These are phyloP conservation scores for Gynochthodes officinalis DNA, from an alignment of 257 asterid genomes.

Conservation along the genomic window DNA sequence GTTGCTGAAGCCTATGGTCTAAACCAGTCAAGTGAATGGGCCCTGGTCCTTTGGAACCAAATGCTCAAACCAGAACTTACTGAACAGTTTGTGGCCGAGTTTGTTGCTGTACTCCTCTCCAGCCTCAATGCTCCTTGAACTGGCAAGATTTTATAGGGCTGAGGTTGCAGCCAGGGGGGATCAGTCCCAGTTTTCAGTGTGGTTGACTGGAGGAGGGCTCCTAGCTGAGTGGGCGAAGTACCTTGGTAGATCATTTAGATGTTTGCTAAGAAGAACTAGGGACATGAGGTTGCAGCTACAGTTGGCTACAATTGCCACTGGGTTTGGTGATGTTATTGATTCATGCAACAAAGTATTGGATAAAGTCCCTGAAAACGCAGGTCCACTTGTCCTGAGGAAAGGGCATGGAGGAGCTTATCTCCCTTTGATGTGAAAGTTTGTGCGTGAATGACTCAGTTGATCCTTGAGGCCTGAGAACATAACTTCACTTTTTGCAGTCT, in stretches of 20 bases:
- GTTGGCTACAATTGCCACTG: constrained; percentile 77
- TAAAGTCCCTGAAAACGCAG: constrained; percentile 93
- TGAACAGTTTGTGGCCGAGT: constrained; percentile 88
- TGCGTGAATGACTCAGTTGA: not conserved
- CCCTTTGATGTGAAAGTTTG: constrained; percentile 66
- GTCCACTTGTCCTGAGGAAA: constrained; percentile 93
- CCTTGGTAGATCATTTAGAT: constrained; percentile 77
- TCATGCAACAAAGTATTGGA: constrained; percentile 69
- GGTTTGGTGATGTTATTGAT: constrained; percentile 62
- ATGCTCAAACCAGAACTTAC: constrained; percentile 92
- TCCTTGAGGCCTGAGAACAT: constrained; percentile 9
- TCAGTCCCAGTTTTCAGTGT: constrained; percentile 87
- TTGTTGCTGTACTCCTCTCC: constrained; percentile 88
- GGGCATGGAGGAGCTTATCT: constrained; percentile 99
- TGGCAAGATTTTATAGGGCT: constrained; percentile 80
- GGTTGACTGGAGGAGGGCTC: constrained; percentile 93
- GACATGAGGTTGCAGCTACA: constrained; percentile 68
- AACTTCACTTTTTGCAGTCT: not conserved
- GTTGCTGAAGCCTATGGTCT: constrained; percentile 98
- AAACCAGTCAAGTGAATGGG: constrained; percentile 98
- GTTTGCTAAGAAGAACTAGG: constrained; percentile 75
- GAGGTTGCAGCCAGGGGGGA: constrained; percentile 97
- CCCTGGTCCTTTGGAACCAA: constrained; percentile 95
- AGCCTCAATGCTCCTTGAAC: constrained; percentile 87
- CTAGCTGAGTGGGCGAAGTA: constrained; percentile 94